Conservation (phyloP, 805 yeast species). For the Wickerhamiella azyma region DNA sequence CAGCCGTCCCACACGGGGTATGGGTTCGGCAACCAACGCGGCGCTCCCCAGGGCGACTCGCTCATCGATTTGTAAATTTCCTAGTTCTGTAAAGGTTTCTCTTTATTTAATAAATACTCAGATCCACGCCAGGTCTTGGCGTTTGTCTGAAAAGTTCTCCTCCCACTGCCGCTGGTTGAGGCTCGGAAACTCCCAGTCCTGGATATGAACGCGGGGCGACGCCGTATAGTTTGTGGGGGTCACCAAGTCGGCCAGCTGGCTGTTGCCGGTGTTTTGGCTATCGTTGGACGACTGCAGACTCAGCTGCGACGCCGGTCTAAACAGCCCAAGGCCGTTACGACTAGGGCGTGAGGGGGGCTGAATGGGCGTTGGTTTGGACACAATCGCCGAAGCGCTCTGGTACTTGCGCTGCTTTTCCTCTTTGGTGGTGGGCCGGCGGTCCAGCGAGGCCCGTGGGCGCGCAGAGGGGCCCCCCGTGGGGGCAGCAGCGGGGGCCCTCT, state of each 20-base stretch:
- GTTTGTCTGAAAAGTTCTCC: not conserved
- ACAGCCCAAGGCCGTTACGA: conserved; percentile 1
- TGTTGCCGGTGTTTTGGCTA: not conserved
- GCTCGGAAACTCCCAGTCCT: conserved; percentile 4
- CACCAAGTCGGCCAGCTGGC: not conserved
- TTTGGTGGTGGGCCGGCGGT: not conserved
- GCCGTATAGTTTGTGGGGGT: conserved; percentile 1
- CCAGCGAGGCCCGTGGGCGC: not conserved
- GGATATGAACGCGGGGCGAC: conserved; percentile 3
- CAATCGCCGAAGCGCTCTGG: not conserved
- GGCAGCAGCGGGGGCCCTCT: too few relatives aligned
- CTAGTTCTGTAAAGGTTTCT: not conserved
- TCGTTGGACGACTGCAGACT: conserved; percentile 2
- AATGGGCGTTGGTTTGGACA: not conserved
- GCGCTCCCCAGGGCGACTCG: conserved; percentile 1
- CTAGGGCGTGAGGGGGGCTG: not conserved
- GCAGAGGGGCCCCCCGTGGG: too few relatives aligned
- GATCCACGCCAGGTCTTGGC: not conserved
- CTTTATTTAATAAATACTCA: conserved; percentile 2
- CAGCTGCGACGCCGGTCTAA: conserved; percentile 1
- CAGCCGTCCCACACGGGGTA: conserved; percentile 83
- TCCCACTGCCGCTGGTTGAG: not conserved
- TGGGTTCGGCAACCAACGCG: conserved; percentile 72
- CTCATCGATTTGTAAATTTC: conserved; percentile 5
- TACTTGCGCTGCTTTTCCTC: conserved; percentile 3